Conservation (phyloP, 441 rosid genomes). For the Gossypium schwendimanii region DNA sequence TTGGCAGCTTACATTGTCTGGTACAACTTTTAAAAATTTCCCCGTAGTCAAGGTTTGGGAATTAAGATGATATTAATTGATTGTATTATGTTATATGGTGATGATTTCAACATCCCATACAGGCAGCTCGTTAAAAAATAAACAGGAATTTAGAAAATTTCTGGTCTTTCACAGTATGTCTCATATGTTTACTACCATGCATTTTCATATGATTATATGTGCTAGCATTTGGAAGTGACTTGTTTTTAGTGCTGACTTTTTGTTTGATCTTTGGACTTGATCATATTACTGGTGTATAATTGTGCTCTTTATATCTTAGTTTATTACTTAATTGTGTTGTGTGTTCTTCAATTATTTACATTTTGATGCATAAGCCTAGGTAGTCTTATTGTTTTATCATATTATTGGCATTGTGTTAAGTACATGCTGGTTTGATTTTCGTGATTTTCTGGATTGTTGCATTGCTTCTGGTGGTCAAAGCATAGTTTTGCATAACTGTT, state of each 20-base stretch:
- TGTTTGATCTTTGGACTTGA: background rate
- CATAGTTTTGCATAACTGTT: background rate
- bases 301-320: background rate
- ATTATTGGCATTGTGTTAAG: background rate
- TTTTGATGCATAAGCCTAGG: background rate
- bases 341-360: background rate
- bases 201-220: conserved; percentile 1
- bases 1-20: background rate
- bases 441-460: background rate
- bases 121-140: conserved; percentile 25
- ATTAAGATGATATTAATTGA: conserved; percentile 8
- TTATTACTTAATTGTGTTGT: background rate
- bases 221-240: background rate
- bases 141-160: conserved; percentile 22
- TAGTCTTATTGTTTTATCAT: background rate
- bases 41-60: background rate
- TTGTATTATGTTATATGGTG: conserved; percentile 2
- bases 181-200: conserved; percentile 17
- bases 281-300: background rate
- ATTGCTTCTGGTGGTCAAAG: background rate
- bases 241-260: background rate
- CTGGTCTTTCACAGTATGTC: conserved; percentile 22
- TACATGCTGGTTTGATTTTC: background rate
- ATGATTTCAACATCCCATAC: conserved; percentile 18
- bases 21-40: background rate